Conservation (phyloP, 495 filamentous ascomycete species). For the Bryoglossum gracile region DNA sequence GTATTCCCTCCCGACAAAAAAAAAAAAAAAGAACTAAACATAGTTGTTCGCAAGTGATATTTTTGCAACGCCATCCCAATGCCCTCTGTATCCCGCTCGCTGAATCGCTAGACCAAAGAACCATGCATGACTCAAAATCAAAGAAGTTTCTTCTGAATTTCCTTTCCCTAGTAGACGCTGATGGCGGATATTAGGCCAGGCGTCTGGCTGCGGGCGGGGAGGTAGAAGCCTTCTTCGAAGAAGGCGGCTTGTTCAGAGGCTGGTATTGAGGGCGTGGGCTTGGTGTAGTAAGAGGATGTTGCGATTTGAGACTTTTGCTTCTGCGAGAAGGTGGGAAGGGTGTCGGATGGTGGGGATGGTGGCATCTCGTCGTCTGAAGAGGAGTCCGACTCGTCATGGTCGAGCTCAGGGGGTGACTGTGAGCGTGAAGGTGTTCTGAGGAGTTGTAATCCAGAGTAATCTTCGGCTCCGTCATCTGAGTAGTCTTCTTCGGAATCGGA, state of each 20-base stretch:
- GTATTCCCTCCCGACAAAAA: too few species aligned
- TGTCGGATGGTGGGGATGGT: conserved; percentile 67
- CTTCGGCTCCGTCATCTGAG: conserved; percentile 66
- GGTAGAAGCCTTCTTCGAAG: conserved; percentile 25
- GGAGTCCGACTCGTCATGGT: conserved; percentile 61
- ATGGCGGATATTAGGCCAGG: conserved; percentile 24
- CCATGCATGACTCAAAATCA: too few species aligned
- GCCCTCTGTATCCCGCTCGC: too few species aligned
- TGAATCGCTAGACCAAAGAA: too few species aligned
- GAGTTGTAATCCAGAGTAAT: conserved; percentile 62
- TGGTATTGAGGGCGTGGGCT: conserved; percentile 18
- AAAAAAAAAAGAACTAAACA: too few species aligned
- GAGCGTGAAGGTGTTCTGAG: conserved; percentile 64
- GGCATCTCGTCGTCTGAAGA: conserved; percentile 66
- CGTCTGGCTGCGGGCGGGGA: conserved; percentile 15
- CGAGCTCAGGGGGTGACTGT: conserved; percentile 63
- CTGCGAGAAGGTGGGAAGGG: conserved; percentile 60
- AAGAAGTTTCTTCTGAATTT: too few species aligned
- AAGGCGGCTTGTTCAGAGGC: conserved; percentile 22
- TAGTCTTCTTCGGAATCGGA: conserved; percentile 46
- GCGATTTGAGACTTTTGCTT: conserved; percentile 43
- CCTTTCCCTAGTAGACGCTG: conserved; percentile 25
- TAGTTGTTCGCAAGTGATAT: too few species aligned
- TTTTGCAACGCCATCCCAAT: too few species aligned
- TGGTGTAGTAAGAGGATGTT: conserved; percentile 23